Base-by-base conservation (phyloP, 768 basidiomycete species). In the Antrodiella citrinella region DNA sequence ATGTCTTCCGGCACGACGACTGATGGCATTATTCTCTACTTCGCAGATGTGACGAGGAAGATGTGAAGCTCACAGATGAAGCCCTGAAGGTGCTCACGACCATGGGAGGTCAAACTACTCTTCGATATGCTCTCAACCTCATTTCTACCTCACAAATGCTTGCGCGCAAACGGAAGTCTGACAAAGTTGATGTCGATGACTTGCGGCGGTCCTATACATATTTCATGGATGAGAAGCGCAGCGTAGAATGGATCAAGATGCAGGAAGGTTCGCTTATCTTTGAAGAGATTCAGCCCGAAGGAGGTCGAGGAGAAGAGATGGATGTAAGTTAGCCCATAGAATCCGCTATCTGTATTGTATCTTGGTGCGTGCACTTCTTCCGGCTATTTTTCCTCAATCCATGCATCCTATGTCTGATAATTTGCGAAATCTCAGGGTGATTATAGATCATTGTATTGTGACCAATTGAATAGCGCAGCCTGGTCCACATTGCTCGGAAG, bases 161-260 rank as follows among this genome's bases (percentile, higher is more conserved):
- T 15, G 88, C 95, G 4, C 75, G 80, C 54, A 86, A 91, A 60
- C 80, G 95, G 24, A 93, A 91, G 57, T 72, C 79, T 7, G 83
- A 84, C 48, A 71, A 74, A 25, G 93, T 98, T 9, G 90, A 86
- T 38, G 85, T 90, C 0, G 82, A 86, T 45, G 95, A 98, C 64
- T 72, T 98, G 25, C 70, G 86, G 45, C 73, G 85, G 48, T 89
- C 84, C 1, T 98, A 97, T 65, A 77, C 72, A 24, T 92, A 90
- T 62, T 95, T 95, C 67, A 85, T 91, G 77, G 92, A 95, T 63
- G 91, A 93, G 68, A 91, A 91, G 67, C 73, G 91, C 54, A 91
- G 89, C 56, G 86, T 92, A 44, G 84, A 93, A 61, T 95, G 90
- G 87, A 63, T 95, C 55, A 86, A 86, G 69, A 89, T 92, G 57